Conservation (phyloP, 1,284 basidiomycete genomes). For the Sanghuangporus sanghuang region DNA sequence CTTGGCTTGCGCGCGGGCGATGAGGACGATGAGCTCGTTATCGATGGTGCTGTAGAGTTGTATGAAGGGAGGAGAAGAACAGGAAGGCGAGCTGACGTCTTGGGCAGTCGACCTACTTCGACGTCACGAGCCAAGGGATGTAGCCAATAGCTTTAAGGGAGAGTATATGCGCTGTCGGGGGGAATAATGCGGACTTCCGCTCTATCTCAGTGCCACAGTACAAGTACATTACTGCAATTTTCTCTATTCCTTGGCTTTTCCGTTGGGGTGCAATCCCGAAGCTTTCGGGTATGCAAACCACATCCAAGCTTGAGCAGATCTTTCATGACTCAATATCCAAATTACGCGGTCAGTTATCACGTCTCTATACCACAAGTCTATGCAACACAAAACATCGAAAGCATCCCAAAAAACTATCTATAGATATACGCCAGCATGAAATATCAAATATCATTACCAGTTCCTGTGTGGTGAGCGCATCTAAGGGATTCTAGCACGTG, state of each 20-base stretch:
- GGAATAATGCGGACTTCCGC: constrained; percentile 15
- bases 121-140: not conserved
- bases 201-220: constrained; percentile 6
- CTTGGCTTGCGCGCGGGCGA: not conserved
- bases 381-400: not conserved
- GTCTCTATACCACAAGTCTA: not conserved
- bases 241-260: not conserved
- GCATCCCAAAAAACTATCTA: not conserved
- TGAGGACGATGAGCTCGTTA: not conserved
- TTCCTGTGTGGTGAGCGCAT: not conserved
- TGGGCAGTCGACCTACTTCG: not conserved
- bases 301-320: no score
- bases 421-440: not conserved
- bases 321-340: no score
- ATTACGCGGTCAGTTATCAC: not conserved
- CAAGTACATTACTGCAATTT: not conserved
- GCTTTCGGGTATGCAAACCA: no score
- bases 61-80: not conserved
- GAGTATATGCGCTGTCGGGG: constrained; percentile 11
- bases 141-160: not conserved
- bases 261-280: not conserved
- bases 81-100: not conserved
- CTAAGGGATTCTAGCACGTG: not conserved
- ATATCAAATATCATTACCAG: not conserved
- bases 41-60: not conserved